These are phyloP conservation scores for Rhodosporidiobolus odoratus DNA, from an alignment of 768 basidiomycete genomes.

Conservation along the genomic window DNA sequence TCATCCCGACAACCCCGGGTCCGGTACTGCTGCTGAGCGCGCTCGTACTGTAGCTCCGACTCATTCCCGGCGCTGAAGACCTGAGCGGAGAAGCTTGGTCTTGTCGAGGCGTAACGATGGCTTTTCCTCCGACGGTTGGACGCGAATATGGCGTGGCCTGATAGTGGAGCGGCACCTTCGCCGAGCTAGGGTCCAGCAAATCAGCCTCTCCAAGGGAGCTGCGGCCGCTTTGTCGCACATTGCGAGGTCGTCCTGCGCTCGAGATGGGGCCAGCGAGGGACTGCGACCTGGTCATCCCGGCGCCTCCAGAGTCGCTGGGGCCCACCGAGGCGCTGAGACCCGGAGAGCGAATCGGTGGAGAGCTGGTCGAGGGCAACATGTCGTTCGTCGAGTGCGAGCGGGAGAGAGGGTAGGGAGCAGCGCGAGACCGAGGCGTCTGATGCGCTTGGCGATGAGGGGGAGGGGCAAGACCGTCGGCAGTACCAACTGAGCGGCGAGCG, in stretches of 20 bases:
- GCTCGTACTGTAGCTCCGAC: conserved; percentile 30
- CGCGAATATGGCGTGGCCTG: conserved; percentile 3
- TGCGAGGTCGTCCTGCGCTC: conserved; percentile 2
- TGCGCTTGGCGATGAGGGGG: background rate
- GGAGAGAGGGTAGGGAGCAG: conserved; percentile 24
- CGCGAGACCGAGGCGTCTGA: conserved; percentile 16
- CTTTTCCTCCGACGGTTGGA: background rate
- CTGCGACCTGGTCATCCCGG: conserved; percentile 20
- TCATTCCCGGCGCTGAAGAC: conserved; percentile 10
- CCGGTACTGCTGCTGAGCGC: conserved; percentile 10
- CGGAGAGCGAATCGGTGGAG: conserved; percentile 9
- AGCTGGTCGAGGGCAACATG: background rate
- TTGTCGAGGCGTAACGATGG: conserved; percentile 8
- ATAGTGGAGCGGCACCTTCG: background rate
- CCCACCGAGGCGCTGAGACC: background rate
- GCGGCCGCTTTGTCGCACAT: conserved; percentile 19
- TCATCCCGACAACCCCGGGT: background rate
- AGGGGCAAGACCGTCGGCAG: background rate
- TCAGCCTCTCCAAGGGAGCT: conserved; percentile 45
- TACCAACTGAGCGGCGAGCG: conserved; percentile 12
- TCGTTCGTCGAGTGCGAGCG: conserved; percentile 26
- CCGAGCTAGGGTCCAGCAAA: background rate
- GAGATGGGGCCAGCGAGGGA: conserved; percentile 12
- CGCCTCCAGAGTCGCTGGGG: background rate
- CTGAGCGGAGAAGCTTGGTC: conserved; percentile 18